Conservation (phyloP, 768 basidiomycete genomes). For the Mycena latifolia region DNA sequence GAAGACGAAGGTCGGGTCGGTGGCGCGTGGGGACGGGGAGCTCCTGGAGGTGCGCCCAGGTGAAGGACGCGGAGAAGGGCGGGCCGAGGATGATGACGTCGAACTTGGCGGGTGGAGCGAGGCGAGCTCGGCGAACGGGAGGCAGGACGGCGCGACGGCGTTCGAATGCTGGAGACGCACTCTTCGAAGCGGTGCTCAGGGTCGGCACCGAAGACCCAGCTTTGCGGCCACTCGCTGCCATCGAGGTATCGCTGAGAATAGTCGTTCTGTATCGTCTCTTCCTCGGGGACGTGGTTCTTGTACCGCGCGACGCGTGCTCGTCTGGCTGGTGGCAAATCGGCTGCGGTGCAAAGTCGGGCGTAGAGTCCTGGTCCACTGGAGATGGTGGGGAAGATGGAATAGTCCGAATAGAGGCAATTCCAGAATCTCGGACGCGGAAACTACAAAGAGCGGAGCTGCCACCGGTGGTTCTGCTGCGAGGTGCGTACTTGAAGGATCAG, state of each 20-base stretch:
- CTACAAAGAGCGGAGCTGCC: constrained; percentile 62
- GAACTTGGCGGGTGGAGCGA: constrained; percentile 80
- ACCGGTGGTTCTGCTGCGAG: too few relatives aligned
- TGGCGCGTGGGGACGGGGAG: constrained; percentile 85
- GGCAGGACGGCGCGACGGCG: constrained; percentile 80
- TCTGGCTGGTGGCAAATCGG: constrained; percentile 74
- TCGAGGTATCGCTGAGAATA: constrained; percentile 93
- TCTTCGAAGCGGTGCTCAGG: constrained; percentile 92
- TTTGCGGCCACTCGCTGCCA: constrained; percentile 93
- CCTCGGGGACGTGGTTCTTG: constrained; percentile 88
- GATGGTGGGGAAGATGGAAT: constrained; percentile 71
- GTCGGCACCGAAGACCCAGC: constrained; percentile 92
- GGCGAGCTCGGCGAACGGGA: constrained; percentile 69
- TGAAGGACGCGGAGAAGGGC: constrained; percentile 86
- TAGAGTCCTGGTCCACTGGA: too few relatives aligned
- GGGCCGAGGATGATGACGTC: constrained; percentile 94
- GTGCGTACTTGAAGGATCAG: too few relatives aligned
- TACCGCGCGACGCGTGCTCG: constrained; percentile 79
- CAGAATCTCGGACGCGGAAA: constrained; percentile 68
- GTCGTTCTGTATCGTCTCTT: constrained; percentile 97
- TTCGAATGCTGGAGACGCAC: constrained; percentile 65
- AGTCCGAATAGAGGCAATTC: constrained; percentile 67
- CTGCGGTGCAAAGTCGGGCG: constrained; percentile 59
- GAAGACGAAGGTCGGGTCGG: constrained; percentile 94
- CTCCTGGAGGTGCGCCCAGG: constrained; percentile 87